Evolutionary conservation across 257 asterid genomes (phyloP), one percentile per base, ranked within the genome.

Genomic region (Solanum rostratum): DNA sequence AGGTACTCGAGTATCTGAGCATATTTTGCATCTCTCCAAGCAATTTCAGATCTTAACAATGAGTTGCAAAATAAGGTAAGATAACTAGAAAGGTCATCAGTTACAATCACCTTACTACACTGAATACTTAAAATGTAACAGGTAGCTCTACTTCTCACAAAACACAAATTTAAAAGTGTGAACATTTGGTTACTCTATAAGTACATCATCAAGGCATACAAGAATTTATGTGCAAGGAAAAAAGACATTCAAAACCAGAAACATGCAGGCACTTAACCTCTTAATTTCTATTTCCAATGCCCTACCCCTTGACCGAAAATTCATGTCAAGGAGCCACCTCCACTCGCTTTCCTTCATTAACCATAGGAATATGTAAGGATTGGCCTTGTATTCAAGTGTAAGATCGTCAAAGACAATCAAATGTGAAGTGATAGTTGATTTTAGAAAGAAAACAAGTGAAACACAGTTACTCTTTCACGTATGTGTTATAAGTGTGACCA

Each of bases 21-120:
- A 52, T 97, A 97, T 86, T 95, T 97, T 83, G 99, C 98, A 89
- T 95, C 98, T 85, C 97, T 94, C 99, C 99, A 97, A 39, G 97
- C 99, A 86, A 97, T 95, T 92, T 97, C 99, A 68, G 99, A 97
- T 86, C 98, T 96, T 92, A 79, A 86, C 10, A 66, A 88, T 46
- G 86, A 63, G 85, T 22, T 69, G 73, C 60, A 45, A 33, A 50
- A 79, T 60, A 78, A 7, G 12, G 18, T 11, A 33, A 33, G 18
- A 52, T 4, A 11, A 11, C 20, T 13, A 55, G 79, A 45, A 54
- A 46, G 57, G 30, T 45, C 20, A 82, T n/a, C 50, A 76, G 4
- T 76, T 16, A 22, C 20, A 74, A 74, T 24, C 24, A 22, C n/a
- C 81, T 24, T 24, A 24, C 60, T 8, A 16, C 43, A 71, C 16